Base-by-base conservation (phyloP, 345 rosid species). In the Linum usitatissimum region DNA sequence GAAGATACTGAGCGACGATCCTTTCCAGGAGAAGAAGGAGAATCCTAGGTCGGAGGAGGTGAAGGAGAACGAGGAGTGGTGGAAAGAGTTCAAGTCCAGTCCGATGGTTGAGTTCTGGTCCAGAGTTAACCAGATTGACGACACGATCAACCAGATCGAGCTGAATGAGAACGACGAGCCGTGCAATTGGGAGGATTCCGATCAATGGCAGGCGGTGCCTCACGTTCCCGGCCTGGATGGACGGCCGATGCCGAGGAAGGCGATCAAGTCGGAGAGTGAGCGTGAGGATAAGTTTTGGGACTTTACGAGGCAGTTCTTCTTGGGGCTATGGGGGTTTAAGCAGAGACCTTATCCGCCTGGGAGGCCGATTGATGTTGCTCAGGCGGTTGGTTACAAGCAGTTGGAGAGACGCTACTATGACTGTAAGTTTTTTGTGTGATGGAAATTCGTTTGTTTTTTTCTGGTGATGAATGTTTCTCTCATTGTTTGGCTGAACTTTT, bases 231-330 rank as follows among this genome's bases (percentile, higher is more conserved):
- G 97, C 10, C 75, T 70, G 19, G 97, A 91, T 40, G 94, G 97
- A 18, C 71, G 97, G 74, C 97, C 90, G 0, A 84, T 91, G 90
- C 96, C 97, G 0, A 77, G 96, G 64, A 88, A 88, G 77, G 83
- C 91, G 3, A 88, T 84, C 1, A 84, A 77, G 68, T 73, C 90
- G 2, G 83, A 62, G 65, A 64, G 82, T 69, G 90, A 88, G 81
- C 84, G 91, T 63, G 98, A 91, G 68, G 78, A 86, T 64, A 91
- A 91, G 83, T 91, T 91, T 71, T 88, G 94, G 91, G 96, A 88
- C 80, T 91, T 88, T 67, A 70, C 82, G 63, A 79, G 73, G 70
- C 90, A 91, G 81, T 88, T 91, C 71, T 77, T 78, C 55, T 86
- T 91, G 18, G 94, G 98, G 1, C 90, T 91, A 6, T 88, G 95